Evolutionary conservation across 352 stramenopile genomes (phyloP).

Genomic region (Globisporangium echinulatum): DNA sequence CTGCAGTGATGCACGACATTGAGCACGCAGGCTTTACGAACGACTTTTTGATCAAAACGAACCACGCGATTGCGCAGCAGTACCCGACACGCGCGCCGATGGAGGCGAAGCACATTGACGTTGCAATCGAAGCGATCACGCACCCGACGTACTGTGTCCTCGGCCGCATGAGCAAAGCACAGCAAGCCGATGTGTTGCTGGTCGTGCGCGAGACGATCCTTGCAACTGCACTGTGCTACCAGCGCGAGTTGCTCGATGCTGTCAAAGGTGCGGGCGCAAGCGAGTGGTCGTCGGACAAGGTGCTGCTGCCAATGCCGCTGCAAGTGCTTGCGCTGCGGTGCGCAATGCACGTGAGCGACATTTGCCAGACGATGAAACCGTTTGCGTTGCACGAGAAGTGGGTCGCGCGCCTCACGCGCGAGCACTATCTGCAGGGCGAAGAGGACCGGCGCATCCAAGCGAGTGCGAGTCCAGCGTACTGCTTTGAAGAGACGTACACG

Average conservation of each 20-base stretch:
- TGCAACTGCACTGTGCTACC: constrained; percentile 73
- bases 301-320: constrained; percentile 34
- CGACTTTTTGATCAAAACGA: constrained; percentile 71
- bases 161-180: constrained; percentile 33
- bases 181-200: constrained; percentile 47
- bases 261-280: constrained; percentile 28
- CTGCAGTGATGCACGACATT: constrained; percentile 77
- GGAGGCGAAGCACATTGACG: constrained; percentile 69
- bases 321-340: constrained; percentile 50
- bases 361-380: constrained; percentile 82
- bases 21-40: constrained; percentile 75
- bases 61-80: constrained; percentile 55
- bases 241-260: constrained; percentile 62
- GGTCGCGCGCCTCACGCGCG: constrained; percentile 63
- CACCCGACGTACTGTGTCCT: constrained; percentile 47
- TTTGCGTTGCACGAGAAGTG: constrained; percentile 70
- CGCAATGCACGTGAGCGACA: constrained; percentile 79
- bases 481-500: constrained; percentile 46
- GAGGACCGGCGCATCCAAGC: constrained; percentile 38
- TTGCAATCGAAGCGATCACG: constrained; percentile 48
- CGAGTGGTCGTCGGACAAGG: constrained; percentile 35
- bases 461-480: constrained; percentile 40
- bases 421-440: constrained; percentile 67
- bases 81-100: constrained; percentile 58
- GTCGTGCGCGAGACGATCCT: constrained; percentile 64